A percentile compares a stretch with the other conserved stretches of the same genome.
phyloP scores from a whole-genome alignment of 176 grass and related monocot species.

The Pontederia crassipes region DNA sequence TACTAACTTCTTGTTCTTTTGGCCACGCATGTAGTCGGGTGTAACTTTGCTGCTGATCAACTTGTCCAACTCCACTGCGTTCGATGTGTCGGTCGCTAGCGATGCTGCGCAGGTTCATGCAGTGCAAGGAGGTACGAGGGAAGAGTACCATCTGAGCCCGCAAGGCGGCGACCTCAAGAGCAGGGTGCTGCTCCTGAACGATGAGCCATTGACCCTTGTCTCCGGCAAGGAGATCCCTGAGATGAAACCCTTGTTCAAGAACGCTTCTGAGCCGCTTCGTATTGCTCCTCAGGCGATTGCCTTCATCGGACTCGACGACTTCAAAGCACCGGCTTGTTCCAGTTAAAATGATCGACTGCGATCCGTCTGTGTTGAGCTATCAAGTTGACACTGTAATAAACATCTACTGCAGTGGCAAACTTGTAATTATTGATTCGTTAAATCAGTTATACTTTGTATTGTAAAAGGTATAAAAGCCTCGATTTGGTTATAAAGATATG shows the following conservation, averaged over 20 bases:
- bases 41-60: conserved; percentile 48
- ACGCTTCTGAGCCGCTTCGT: conserved; percentile 19
- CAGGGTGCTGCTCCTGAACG: conserved; percentile 43
- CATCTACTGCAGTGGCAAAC: too few species aligned
- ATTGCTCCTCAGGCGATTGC: conserved; percentile 31
- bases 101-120: not conserved
- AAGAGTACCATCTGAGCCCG: conserved; percentile 48
- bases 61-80: conserved; percentile 45
- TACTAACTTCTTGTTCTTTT: not conserved
- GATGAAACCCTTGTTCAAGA: conserved; percentile 19
- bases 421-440: too few species aligned
- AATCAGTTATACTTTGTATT: too few species aligned
- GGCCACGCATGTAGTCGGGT: conserved; percentile 16
- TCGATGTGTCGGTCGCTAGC: conserved; percentile 28
- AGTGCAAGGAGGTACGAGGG: conserved; percentile 10
- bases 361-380: too few species aligned
- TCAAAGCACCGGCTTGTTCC: conserved; percentile 38
- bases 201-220: conserved; percentile 25
- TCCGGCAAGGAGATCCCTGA: conserved; percentile 31
- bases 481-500: too few species aligned
- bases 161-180: conserved; percentile 35
- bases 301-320: conserved; percentile 32
- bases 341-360: too few species aligned
- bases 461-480: too few species aligned
- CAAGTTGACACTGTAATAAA: too few species aligned